These are phyloP conservation scores for Acanthamoeba castellanii DNA, from an alignment of 208 protist species.

Conservation along the genomic window DNA sequence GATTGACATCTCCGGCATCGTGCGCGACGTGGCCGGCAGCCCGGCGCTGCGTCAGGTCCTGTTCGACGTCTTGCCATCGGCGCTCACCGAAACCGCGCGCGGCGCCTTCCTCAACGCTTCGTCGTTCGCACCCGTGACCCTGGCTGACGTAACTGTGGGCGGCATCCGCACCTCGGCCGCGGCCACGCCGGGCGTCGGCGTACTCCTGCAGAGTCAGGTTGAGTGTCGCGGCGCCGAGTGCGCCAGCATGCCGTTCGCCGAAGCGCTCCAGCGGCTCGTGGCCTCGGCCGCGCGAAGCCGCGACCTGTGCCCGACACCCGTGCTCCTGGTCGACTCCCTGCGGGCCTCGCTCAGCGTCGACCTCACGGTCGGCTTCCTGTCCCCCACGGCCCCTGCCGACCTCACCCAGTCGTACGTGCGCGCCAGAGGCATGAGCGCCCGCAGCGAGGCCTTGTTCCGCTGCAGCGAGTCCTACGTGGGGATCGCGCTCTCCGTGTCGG, in stretches of 20 bases:
- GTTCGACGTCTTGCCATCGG: background rate
- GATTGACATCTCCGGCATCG: background rate
- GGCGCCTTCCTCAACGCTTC: constrained; percentile 6
- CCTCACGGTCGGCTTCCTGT: background rate
- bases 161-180: background rate
- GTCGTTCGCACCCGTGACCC: background rate
- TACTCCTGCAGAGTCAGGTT: background rate
- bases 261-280: background rate
- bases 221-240: background rate
- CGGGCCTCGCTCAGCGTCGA: background rate
- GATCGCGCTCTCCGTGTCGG: background rate
- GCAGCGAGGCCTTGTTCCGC: constrained; percentile 47
- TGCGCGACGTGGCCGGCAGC: constrained; percentile 12
- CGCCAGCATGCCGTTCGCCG: background rate
- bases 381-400: background rate
- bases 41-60: constrained; percentile 2
- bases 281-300: background rate
- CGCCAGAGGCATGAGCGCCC: constrained; percentile 4
- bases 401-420: background rate
- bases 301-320: background rate
- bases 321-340: background rate
- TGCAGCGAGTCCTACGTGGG: constrained; percentile 22
- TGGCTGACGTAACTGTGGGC: background rate
- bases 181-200: background rate
- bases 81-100: background rate